Evolutionary conservation across 164 flowering plant genomes (phyloP).

Genomic region (Sextonia rubra): DNA sequence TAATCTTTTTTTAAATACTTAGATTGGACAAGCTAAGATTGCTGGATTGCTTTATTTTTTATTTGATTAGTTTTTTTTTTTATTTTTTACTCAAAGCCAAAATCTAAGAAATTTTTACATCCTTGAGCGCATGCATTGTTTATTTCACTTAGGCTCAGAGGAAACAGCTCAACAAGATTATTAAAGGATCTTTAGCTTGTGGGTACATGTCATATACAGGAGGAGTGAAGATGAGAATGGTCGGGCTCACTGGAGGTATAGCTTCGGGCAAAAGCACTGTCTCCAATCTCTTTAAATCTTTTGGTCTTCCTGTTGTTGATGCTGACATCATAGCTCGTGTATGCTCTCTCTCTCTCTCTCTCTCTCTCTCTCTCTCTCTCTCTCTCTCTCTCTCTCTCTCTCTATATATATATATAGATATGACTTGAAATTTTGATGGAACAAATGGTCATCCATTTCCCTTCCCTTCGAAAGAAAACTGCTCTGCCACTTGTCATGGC

Average conservation of each 20-base stretch:
- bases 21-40: too few relatives aligned
- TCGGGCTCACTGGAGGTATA: conserved; percentile 94
- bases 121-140: neutral
- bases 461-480: neutral
- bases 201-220: neutral
- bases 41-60: too few relatives aligned
- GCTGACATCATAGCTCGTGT: conserved; percentile 92
- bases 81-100: too few relatives aligned
- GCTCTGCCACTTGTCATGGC: neutral
- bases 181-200: neutral
- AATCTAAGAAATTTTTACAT: neutral
- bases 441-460: too few relatives aligned
- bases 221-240: conserved; percentile 58
- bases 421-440: too few relatives aligned
- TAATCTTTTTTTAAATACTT: too few relatives aligned
- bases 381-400: too few relatives aligned
- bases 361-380: too few relatives aligned
- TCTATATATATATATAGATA: too few relatives aligned
- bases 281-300: conserved; percentile 69
- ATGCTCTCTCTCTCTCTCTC: conserved; percentile 15
- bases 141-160: neutral
- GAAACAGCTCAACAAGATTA: too few relatives aligned
- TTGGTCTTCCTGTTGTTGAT: conserved; percentile 70
- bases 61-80: too few relatives aligned
- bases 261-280: conserved; percentile 91